Evolutionary conservation across 352 stramenopile genomes (phyloP).

Genomic region (Globisporangium barbulae): DNA sequence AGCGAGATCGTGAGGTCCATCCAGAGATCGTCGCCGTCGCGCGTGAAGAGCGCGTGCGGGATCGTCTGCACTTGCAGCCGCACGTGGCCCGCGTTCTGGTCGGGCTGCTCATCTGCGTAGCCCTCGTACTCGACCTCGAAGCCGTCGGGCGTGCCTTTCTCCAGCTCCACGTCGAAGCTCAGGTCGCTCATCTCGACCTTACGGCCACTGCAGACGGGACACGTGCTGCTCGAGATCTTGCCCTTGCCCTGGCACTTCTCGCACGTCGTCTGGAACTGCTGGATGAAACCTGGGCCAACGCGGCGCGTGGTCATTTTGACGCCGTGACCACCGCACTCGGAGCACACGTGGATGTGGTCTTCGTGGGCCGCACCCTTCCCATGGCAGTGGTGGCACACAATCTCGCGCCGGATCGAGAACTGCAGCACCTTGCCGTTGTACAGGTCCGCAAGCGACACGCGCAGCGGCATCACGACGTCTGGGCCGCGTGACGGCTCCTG

Average conservation of each 20-base stretch:
- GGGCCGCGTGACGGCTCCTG: slow-evolving; percentile 59
- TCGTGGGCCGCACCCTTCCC: slow-evolving; percentile 87
- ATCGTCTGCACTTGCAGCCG: slow-evolving; percentile 89
- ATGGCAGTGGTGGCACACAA: slow-evolving; percentile 94
- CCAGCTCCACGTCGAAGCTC: slow-evolving; percentile 94
- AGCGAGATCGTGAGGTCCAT: slow-evolving; percentile 95
- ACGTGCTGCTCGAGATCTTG: slow-evolving; percentile 90
- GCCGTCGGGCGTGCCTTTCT: slow-evolving; percentile 92
- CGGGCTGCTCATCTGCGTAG: slow-evolving; percentile 86
- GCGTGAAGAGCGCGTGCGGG: slow-evolving; percentile 85
- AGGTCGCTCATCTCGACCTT: slow-evolving; percentile 93
- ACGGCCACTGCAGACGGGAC: slow-evolving; percentile 79
- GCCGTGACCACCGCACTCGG: slow-evolving; percentile 93
- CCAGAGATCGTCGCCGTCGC: slow-evolving; percentile 94
- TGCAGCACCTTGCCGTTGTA: slow-evolving; percentile 96
- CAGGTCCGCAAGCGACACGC: slow-evolving; percentile 94
- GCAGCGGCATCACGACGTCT: slow-evolving; percentile 85
- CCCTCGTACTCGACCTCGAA: slow-evolving; percentile 94
- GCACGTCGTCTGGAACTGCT: slow-evolving; percentile 87
- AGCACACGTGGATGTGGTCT: slow-evolving; percentile 86
- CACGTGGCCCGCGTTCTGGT: slow-evolving; percentile 91
- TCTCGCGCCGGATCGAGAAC: slow-evolving; percentile 91
- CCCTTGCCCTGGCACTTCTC: slow-evolving; percentile 92
- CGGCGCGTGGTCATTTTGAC: slow-evolving; percentile 86
- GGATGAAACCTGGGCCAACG: slow-evolving; percentile 78